phyloP scores from a whole-genome alignment of 1,284 basidiomycete genomes.

The Papiliotrema nemorosa region DNA sequence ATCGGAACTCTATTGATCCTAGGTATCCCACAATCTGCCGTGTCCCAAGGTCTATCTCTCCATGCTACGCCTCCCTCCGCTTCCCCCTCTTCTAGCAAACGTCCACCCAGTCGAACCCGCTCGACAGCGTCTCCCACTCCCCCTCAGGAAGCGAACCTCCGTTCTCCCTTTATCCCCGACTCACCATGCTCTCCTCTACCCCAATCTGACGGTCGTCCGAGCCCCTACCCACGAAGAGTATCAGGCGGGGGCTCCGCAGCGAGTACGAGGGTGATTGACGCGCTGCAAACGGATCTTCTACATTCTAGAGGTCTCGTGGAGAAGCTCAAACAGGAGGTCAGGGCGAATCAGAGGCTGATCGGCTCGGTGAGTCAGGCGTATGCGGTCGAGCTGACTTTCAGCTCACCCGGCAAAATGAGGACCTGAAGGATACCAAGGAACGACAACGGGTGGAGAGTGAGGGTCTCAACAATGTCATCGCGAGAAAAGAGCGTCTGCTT shows the following conservation, averaged over 20 bases:
- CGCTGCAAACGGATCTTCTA: constrained; percentile 40
- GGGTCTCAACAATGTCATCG: constrained; percentile 42
- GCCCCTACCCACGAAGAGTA: constrained; percentile 5
- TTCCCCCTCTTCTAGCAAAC: constrained; percentile 6
- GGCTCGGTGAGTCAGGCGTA: constrained; percentile 25
- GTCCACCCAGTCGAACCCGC: not conserved
- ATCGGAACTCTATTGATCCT: not conserved
- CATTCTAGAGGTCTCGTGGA: constrained; percentile 35
- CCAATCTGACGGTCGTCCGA: constrained; percentile 8
- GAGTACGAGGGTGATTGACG: constrained; percentile 42
- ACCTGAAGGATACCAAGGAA: constrained; percentile 45
- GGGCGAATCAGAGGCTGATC: constrained; percentile 33
- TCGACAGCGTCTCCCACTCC: constrained; percentile 5
- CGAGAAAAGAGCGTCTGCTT: constrained; percentile 42
- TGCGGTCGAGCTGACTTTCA: constrained; percentile 9
- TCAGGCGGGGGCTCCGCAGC: constrained; percentile 20
- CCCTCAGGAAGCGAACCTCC: constrained; percentile 9
- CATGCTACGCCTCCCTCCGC: constrained; percentile 18
- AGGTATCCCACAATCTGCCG: constrained; percentile 41
- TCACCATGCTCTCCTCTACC: constrained; percentile 18
- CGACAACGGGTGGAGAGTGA: constrained; percentile 45
- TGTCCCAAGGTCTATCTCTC: constrained; percentile 31
- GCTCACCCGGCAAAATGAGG: constrained; percentile 46
- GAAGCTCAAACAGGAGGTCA: constrained; percentile 34
- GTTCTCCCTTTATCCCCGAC: constrained; percentile 23